These are phyloP conservation scores for Hydrangea macrophylla DNA, from an alignment of 148 eudicot genomes.

Conservation along the genomic window DNA sequence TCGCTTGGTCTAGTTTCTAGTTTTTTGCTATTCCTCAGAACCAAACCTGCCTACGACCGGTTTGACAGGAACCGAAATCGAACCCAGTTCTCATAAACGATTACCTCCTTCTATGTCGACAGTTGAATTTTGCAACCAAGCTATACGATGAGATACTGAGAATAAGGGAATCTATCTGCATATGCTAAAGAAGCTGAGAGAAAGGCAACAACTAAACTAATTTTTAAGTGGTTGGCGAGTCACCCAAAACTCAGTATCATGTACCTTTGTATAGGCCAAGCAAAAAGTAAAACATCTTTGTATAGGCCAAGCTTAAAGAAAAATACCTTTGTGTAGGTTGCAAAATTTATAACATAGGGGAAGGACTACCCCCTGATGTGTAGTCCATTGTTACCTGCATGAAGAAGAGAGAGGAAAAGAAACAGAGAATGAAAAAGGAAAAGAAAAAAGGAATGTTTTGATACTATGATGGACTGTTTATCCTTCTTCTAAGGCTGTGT, in stretches of 20 bases:
- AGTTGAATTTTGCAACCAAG: not conserved
- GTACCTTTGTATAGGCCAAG: too few species aligned
- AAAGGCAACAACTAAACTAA: not conserved
- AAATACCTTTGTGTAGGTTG: too few species aligned
- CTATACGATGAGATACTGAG: not conserved
- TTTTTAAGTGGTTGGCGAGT: not conserved
- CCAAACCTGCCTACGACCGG: constrained; percentile 17
- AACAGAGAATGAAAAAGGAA: too few species aligned
- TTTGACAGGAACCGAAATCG: constrained; percentile 7
- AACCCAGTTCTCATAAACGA: not conserved
- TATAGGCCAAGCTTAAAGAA: too few species aligned
- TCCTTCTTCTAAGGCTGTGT: too few species aligned
- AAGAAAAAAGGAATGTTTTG: too few species aligned
- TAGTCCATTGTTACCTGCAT: too few species aligned
- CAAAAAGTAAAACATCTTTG: too few species aligned
- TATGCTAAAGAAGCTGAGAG: not conserved
- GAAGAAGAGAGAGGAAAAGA: too few species aligned
- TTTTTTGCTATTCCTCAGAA: constrained; percentile 20
- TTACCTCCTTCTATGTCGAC: not conserved
- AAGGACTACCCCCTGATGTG: too few species aligned
- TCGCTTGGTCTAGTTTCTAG: constrained; percentile 19
- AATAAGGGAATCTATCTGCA: not conserved
- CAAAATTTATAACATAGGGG: too few species aligned
- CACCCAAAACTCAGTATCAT: not conserved
- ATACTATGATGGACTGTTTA: too few species aligned